Base-by-base conservation (phyloP, 176 grass and related monocot genomes). In the Rhipidocladum racemiflorum region DNA sequence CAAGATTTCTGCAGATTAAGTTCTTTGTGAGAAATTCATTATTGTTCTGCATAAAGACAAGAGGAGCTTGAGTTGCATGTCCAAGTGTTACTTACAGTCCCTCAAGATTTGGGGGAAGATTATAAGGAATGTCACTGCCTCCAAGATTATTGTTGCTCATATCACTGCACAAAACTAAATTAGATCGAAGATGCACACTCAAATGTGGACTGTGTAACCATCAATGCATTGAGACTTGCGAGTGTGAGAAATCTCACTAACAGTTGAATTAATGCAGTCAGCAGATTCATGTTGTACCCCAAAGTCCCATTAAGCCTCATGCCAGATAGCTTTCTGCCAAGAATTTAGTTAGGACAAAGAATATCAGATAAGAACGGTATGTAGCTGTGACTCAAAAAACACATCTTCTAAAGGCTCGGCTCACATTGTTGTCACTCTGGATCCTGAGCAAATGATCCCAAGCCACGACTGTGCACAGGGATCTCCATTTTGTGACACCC, bases 81-180 rank as follows among this genome's bases (percentile, higher is more conserved):
- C 34, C 44, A 48, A 63, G 5, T 57, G 42, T 73, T 70, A 70
- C 89, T 95, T 77, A 98, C 96, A 98, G 24, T 54, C 39, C 93
- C 74, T 90, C 66, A 12, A 98, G 90, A 85, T 93, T 98, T 56
- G 92, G 92, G 46, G 96, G 96, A 75, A 98, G 90, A 84, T 89
- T 84, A 82, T 98, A 98, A 46, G 92, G 90, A 81, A 98, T 91
- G 55, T 85, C 88, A 62, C 73, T 86, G 24, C 72, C 84, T 55
- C 96, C 96, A 79, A 98, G 90, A 81, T 91, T 85, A 70, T 98
- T 98, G 35, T 90, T 95, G 85, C 89, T 95, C 68, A 88, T 72
- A 78, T 98, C 91, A 9, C 92, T 98, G 87, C 89, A 90, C 51
- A 64, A 84, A 87, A 61, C 55, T 84, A 39, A 88, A 64, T 44